phyloP scores from a whole-genome alignment of 2,329 filamentous ascomycete genomes.

The Aspergillus amoenus region DNA sequence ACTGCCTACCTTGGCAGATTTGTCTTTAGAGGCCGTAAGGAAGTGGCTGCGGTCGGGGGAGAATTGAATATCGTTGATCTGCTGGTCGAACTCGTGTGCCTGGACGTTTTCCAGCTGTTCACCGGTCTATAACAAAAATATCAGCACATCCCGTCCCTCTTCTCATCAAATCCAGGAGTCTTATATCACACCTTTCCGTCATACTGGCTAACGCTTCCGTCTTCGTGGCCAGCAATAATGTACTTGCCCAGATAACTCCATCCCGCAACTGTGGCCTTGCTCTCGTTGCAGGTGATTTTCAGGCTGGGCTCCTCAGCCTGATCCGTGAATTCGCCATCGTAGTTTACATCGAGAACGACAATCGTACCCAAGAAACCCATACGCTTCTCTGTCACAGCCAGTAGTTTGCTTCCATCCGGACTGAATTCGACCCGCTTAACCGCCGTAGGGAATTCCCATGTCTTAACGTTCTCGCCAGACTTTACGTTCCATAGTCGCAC shows the following conservation, averaged over 20 bases:
- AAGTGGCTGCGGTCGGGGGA: constrained; percentile 92
- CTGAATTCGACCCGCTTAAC: constrained; percentile 98
- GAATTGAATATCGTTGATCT: constrained; percentile 95
- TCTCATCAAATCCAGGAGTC: neutral
- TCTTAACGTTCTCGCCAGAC: constrained; percentile 89
- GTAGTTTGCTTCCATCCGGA: constrained; percentile 83
- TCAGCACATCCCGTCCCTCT: neutral
- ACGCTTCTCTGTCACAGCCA: constrained; percentile 97
- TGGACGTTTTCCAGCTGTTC: constrained; percentile 78
- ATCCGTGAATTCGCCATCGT: constrained; percentile 71
- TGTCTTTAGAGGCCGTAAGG: constrained; percentile 97
- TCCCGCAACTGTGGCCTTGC: constrained; percentile 95
- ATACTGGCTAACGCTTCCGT: constrained; percentile 86
- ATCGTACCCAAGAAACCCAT: constrained; percentile 96
- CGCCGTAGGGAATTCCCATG: constrained; percentile 95
- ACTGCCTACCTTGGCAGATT: constrained; percentile 75
- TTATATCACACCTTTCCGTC: constrained; percentile 71
- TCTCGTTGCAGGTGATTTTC: constrained; percentile 89
- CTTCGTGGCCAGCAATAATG: constrained; percentile 97
- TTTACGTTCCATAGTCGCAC: constrained; percentile 96
- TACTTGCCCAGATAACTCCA: constrained; percentile 94
- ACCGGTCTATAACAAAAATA: constrained; percentile 57
- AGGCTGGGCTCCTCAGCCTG: constrained; percentile 81
- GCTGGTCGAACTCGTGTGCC: constrained; percentile 78
- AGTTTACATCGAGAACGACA: constrained; percentile 84